Conservation (phyloP, 805 yeast genomes). For the Myxozyma monticola region DNA sequence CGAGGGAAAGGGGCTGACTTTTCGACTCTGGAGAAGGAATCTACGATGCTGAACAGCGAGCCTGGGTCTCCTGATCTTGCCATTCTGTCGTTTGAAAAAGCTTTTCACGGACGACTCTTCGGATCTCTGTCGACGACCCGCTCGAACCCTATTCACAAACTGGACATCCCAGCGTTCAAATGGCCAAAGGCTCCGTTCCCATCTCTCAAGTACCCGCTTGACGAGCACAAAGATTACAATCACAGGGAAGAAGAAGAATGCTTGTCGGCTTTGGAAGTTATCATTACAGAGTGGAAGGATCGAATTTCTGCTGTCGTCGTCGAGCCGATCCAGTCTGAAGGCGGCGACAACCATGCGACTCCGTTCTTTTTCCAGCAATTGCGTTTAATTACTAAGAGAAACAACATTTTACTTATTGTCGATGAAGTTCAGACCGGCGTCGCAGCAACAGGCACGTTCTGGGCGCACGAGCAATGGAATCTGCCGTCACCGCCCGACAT, state of each 20-base stretch:
- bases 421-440: conserved; percentile 92
- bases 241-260: conserved; percentile 78
- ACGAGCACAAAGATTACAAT: conserved; percentile 62
- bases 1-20: conserved; percentile 59
- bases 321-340: conserved; percentile 91
- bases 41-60: conserved; percentile 76
- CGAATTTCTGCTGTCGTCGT: conserved; percentile 88
- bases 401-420: conserved; percentile 70
- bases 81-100: conserved; percentile 79
- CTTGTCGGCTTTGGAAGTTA: conserved; percentile 68
- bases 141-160: conserved; percentile 92
- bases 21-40: conserved; percentile 63
- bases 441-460: conserved; percentile 80
- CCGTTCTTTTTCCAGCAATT: conserved; percentile 76
- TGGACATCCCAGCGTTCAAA: conserved; percentile 82
- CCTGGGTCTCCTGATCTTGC: conserved; percentile 82
- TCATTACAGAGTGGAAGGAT: conserved; percentile 62
- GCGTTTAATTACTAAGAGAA: conserved; percentile 69
- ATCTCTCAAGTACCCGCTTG: conserved; percentile 78
- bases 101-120: conserved; percentile 93
- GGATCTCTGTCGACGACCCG: conserved; percentile 90
- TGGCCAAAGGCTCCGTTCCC: conserved; percentile 99
- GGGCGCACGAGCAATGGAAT: conserved; percentile 88
- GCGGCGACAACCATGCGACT: conserved; percentile 88
- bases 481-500: conserved; percentile 75